Evolutionary conservation across 192 early-diverging fungal species (phyloP).

Genomic region (Chytriomyces hyalinus): DNA sequence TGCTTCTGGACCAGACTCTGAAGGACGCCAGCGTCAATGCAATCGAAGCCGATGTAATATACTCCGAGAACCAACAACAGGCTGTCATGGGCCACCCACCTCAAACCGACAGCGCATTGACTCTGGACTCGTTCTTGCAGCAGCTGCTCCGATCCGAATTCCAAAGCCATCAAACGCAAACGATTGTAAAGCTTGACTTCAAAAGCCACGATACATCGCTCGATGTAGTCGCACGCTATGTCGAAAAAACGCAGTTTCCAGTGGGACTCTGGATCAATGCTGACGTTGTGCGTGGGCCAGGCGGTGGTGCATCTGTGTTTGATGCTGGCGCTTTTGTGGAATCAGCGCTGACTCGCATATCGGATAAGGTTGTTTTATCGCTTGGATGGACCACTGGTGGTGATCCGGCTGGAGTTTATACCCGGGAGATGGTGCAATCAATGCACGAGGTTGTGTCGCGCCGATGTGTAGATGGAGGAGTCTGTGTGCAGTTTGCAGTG

Average conservation of each 20-base stretch:
- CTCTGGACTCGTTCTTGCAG: background rate
- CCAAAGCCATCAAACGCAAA: no score
- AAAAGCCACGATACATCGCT: background rate
- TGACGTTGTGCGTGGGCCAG: conserved; percentile 4
- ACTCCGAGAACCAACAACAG: background rate
- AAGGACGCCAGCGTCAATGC: background rate
- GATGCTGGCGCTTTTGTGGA: background rate
- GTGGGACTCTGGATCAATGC: background rate
- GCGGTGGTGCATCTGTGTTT: background rate
- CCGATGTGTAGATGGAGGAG: background rate
- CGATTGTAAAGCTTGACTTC: conserved; percentile 7
- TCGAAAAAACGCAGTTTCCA: background rate
- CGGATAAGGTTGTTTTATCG: conserved; percentile 2
- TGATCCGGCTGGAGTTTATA: background rate
- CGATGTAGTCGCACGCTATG: background rate
- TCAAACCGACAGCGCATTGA: background rate
- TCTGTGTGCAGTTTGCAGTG: background rate
- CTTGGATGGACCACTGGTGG: conserved; percentile 20
- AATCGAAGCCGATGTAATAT: conserved; percentile 16
- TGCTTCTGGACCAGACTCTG: background rate
- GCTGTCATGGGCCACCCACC: conserved; percentile 13
- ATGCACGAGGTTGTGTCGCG: background rate
- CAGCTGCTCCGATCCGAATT: background rate
- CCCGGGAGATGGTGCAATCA: conserved; percentile 4
- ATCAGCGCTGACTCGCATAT: background rate